Evolutionary conservation across 176 grass and related monocot species (phyloP).

Genomic region (Aegilops speltoides): DNA sequence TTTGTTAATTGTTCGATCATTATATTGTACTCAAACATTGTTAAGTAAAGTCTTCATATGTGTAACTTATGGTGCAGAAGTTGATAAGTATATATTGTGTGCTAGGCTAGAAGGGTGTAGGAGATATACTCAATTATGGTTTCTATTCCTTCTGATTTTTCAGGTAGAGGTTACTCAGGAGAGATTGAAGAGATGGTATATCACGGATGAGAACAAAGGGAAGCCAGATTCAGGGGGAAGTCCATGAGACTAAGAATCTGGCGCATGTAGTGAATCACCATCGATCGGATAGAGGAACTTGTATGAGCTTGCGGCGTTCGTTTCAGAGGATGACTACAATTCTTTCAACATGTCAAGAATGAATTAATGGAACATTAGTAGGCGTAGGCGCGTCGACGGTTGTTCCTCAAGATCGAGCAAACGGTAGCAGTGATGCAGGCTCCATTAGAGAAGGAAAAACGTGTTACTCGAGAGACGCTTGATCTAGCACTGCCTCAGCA

Average conservation of each 20-base stretch:
- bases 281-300: background rate
- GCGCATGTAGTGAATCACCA: background rate
- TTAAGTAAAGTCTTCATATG: background rate
- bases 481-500: background rate
- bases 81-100: background rate
- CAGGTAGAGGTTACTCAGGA: constrained; percentile 56
- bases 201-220: constrained; percentile 20
- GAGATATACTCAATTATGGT: background rate
- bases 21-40: background rate
- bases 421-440: background rate
- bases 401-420: background rate
- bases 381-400: background rate
- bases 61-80: background rate
- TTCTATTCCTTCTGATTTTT: background rate
- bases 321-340: background rate
- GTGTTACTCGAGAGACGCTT: background rate
- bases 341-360: background rate
- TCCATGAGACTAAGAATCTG: background rate
- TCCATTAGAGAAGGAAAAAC: background rate
- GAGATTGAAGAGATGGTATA: constrained; percentile 61
- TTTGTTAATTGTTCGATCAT: background rate
- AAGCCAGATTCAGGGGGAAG: background rate
- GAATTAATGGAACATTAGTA: too few relatives aligned
- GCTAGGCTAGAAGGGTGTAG: background rate
- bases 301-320: background rate